Evolutionary conservation across 257 asterid genomes (phyloP), one percentile per base, ranked within the genome.

Genomic region (Nicotiana tabacum): DNA sequence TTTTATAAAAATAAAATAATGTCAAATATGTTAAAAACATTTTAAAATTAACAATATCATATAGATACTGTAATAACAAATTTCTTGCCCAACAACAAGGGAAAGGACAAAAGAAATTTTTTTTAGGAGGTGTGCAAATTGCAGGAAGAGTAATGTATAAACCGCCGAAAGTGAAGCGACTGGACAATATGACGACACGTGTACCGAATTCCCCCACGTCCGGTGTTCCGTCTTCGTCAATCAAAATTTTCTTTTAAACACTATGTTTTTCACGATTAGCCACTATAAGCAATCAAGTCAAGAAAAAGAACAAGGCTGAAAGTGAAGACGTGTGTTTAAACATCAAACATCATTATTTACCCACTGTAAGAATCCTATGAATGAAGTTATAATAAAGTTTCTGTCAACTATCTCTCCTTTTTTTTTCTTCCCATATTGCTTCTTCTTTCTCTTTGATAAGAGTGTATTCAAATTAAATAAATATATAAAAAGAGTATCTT

Each of bases 251-350:
- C n/a, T 37, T 37, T 39, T 21, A 9, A 0, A 65, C 70, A 43
- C 3, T n/a, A 24, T 39, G 1, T 43, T 27, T 15, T 74, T 74
- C 21, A 72, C 13, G 6, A 70, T 13, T 15, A 51, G 13, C 9
- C 43, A 15, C 9, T 11, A 51, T 1, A 7, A 51, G 46, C 27
- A 76, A 76, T 76, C 39, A 76, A 76, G 46, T 76, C 16, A 51
- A 72, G n/a, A 24, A 46, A 46, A 74, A 30, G 16, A 4, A 39
- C 43, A 74, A 51, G 80, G 80, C 53, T 74, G 46, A 74, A 74
- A 74, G 39, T 51, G 80, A 74, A 76, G 80, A 76, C 80, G 48
- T 74, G 80, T 51, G 80, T 76, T 76, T 76, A 27, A 51, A 4
- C 16, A 74, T 32, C 5, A 32, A 32, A 3, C 35, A 53, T 76